Conservation (phyloP, 2,329 filamentous ascomycete genomes). For the Fusarium sarcochroum region DNA sequence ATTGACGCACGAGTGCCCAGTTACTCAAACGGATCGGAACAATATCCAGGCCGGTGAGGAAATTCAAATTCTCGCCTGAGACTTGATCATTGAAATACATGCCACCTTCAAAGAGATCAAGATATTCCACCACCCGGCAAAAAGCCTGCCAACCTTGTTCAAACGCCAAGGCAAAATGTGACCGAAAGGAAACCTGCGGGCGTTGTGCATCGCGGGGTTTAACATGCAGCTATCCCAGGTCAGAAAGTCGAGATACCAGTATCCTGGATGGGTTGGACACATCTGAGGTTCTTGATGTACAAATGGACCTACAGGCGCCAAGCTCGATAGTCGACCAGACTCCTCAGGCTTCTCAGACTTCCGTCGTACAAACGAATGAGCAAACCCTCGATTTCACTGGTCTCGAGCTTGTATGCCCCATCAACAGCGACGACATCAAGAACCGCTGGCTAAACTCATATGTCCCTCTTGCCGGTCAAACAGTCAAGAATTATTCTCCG, state of each 20-base stretch:
- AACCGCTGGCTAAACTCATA: constrained; percentile 65
- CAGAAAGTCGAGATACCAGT: constrained; percentile 2
- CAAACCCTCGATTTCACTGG: constrained; percentile 51
- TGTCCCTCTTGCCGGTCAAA: constrained; percentile 60
- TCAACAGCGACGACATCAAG: constrained; percentile 62
- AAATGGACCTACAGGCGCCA: too few relatives aligned
- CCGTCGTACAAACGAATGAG: neutral
- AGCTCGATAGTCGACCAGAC: neutral
- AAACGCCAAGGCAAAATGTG: constrained; percentile 57
- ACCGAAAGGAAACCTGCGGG: constrained; percentile 53
- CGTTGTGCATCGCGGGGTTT: constrained; percentile 52
- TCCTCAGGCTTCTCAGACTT: neutral
- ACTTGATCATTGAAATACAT: neutral
- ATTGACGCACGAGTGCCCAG: too few relatives aligned
- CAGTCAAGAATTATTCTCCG: constrained; percentile 57
- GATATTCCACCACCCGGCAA: constrained; percentile 56
- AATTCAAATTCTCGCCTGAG: too few relatives aligned
- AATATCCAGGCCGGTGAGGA: too few relatives aligned
- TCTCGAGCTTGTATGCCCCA: constrained; percentile 59
- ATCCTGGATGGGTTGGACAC: neutral
- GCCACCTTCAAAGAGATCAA: constrained; percentile 20
- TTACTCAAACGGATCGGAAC: too few relatives aligned
- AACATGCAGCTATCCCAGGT: constrained; percentile 49
- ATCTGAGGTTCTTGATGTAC: too few relatives aligned
- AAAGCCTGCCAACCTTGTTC: constrained; percentile 58